Evolutionary conservation across 192 early-diverging fungal genomes (phyloP).

Genomic region (Gamsiella multidivaricata): DNA sequence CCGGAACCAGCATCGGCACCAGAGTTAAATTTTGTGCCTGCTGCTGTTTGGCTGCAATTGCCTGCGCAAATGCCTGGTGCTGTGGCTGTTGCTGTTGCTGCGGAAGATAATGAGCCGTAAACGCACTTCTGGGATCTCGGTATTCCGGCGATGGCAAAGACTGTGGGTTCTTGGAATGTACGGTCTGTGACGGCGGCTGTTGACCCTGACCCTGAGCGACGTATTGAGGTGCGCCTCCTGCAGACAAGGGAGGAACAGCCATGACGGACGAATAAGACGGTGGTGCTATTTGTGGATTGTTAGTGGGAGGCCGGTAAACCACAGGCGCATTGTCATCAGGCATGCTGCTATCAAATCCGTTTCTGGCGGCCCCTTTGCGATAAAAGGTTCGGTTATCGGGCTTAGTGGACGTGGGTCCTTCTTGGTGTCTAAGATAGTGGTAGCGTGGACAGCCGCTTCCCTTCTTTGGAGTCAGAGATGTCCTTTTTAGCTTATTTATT

Average conservation of each 20-base stretch:
- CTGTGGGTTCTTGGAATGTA: neutral
- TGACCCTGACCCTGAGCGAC: neutral
- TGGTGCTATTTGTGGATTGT: too few species aligned
- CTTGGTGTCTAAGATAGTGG: too few species aligned
- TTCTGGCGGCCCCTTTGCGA: neutral
- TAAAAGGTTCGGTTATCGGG: too few species aligned
- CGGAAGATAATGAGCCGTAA: neutral
- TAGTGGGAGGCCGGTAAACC: conserved; percentile 1
- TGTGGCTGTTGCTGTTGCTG: neutral
- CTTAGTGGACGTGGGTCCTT: too few species aligned
- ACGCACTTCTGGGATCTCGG: neutral
- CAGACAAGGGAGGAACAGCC: neutral
- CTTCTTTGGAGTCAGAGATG: too few species aligned
- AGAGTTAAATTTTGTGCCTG: too few species aligned
- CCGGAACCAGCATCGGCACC: too few species aligned
- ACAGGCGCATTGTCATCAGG: neutral
- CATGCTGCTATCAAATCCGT: neutral
- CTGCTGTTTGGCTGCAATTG: too few species aligned
- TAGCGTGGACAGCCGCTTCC: too few species aligned
- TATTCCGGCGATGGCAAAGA: neutral
- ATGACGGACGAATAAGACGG: neutral
- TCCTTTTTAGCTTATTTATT: too few species aligned
- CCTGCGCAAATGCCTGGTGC: too few species aligned
- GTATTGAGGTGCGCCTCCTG: neutral
- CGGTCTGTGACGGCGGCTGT: neutral